Percentiles rank a stretch among this genome's conserved stretches.
Evolutionary conservation across 2,329 filamentous ascomycete genomes (phyloP).

Genomic region (Penicillium brevicompactum): DNA sequence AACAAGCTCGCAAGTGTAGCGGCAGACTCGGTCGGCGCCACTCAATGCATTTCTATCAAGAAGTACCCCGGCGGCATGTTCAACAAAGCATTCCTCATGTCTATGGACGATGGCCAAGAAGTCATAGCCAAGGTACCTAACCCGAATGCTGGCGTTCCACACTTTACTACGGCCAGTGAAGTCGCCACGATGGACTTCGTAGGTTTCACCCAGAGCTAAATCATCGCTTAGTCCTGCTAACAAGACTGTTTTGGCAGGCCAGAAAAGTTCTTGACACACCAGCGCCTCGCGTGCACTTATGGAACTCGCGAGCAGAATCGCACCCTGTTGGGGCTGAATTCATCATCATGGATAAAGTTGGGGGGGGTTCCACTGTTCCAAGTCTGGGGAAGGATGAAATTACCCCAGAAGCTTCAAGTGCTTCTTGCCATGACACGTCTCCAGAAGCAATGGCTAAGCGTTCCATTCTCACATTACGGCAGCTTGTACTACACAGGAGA

Average conservation of each 20-base stretch:
- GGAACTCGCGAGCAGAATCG: constrained; percentile 23
- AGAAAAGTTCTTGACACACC: constrained; percentile 26
- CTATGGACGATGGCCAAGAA: constrained; percentile 33
- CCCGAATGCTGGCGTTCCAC: constrained; percentile 31
- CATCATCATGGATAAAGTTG: constrained; percentile 27
- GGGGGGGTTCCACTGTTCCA: constrained; percentile 26
- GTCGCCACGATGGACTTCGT: constrained; percentile 37
- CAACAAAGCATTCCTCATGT: constrained; percentile 30
- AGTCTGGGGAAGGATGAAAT: constrained; percentile 27
- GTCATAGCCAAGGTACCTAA: constrained; percentile 40
- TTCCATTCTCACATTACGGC: constrained; percentile 34
- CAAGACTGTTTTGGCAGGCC: constrained; percentile 11
- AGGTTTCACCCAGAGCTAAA: constrained; percentile 3
- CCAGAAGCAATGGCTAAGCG: constrained; percentile 29
- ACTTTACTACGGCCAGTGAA: constrained; percentile 39
- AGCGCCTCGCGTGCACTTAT: constrained; percentile 21
- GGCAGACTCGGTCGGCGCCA: constrained; percentile 23
- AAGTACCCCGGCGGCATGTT: constrained; percentile 37
- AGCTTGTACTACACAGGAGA: constrained; percentile 30
- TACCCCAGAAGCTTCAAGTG: constrained; percentile 27
- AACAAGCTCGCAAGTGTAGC: constrained; percentile 22
- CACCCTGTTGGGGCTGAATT: constrained; percentile 25
- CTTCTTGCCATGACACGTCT: constrained; percentile 30
- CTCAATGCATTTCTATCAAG: constrained; percentile 18
- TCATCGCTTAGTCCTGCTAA: not conserved